Evolutionary conservation across 352 stramenopile genomes (phyloP), one percentile per base, ranked within the genome.

Genomic region (Phytophthora podocarpi): DNA sequence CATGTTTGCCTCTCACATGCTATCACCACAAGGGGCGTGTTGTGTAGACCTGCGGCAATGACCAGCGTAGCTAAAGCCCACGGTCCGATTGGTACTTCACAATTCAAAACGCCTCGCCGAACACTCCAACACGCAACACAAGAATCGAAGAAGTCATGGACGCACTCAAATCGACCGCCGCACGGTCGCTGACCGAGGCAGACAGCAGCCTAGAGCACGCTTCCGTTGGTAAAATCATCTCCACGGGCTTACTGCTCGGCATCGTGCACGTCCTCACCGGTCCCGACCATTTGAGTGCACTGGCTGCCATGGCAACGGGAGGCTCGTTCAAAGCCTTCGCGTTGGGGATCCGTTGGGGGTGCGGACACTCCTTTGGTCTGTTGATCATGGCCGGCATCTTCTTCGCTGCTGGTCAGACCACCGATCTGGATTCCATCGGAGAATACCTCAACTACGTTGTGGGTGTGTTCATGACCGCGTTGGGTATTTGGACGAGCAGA

Each of bases 291-390:
- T 73, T 97, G 10, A 88, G 78, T 27, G 85, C 87, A 11, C 46
- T 96, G 5, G 86, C 85, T n/a, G 91, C 90, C 48, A 74, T 96
- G 35, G 78, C 74, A 15, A 74, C 80, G 4, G 75, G 66, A 30
- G 79, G 74, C 7, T 89, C 74, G 24, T 85, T 63, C 51, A 67
- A 60, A 18, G 72, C 83, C 2, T 96, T 96, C 61, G 69, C 67
- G n/a, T 70, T 96, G 1, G 87, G 87, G 6, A 59, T 96, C 21
- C 78, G 81, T 61, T 97, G 87, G 89, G 89, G 89, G 11, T 74
- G 90, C 26, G 87, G 89, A 15, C 88, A 97, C 64, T 86, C 70
- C 5, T 72, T 88, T 8, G 90, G 90, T 2, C 55, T 97, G 6
- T 45, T 97, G 26, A 61, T 85, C 68, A 87, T 87, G 78, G 89